These are phyloP conservation scores for Paxillus ammoniavirescens DNA, from an alignment of 768 basidiomycete species.

Conservation along the genomic window DNA sequence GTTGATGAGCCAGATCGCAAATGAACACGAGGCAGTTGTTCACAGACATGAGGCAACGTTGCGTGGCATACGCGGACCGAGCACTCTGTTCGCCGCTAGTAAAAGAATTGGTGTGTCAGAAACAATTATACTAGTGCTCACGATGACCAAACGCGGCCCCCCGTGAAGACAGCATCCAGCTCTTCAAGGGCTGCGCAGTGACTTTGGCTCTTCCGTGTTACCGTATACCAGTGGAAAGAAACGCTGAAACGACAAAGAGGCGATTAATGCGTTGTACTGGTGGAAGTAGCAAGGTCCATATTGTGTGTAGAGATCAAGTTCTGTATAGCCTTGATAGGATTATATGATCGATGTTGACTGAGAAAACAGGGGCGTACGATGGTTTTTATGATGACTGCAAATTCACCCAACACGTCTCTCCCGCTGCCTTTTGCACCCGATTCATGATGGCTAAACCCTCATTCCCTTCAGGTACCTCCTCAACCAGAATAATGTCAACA, in stretches of 20 bases:
- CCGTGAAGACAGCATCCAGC: background rate
- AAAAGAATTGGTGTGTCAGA: background rate
- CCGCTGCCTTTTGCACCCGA: conserved; percentile 85
- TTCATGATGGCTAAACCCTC: conserved; percentile 97
- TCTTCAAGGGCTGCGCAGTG: background rate
- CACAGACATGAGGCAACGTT: conserved; percentile 8
- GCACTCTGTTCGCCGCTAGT: background rate
- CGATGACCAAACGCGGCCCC: background rate
- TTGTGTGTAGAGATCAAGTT: background rate
- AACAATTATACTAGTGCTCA: background rate
- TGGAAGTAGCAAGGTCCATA: background rate
- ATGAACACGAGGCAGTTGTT: conserved; percentile 11
- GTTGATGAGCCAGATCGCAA: background rate
- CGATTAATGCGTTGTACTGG: background rate
- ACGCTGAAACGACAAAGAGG: background rate
- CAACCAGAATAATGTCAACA: conserved; percentile 81
- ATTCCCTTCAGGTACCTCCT: conserved; percentile 74
- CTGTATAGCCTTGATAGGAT: background rate
- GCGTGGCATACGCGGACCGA: background rate
- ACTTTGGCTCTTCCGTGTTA: background rate
- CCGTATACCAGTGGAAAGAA: background rate
- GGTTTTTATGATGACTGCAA: conserved; percentile 11
- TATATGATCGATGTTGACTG: background rate
- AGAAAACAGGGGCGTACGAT: conserved; percentile 12
- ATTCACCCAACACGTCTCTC: conserved; percentile 41